phyloP scores from a whole-genome alignment of 441 rosid genomes.

The Breynia disticha region DNA sequence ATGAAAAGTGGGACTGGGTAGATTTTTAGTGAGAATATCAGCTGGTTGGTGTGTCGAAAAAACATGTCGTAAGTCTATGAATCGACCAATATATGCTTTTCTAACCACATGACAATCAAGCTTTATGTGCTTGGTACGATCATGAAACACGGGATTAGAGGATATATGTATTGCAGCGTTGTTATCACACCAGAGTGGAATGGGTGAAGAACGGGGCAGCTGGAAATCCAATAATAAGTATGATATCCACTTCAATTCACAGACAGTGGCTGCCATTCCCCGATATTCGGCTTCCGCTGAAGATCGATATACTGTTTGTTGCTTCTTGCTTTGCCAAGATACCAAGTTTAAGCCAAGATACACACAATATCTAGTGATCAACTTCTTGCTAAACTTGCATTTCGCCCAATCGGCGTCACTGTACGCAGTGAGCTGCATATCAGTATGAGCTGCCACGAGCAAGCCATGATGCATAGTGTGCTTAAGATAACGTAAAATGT shows the following conservation, averaged over 20 bases:
- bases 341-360: not conserved
- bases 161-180: not conserved
- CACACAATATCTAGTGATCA: not conserved
- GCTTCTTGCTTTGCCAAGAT: constrained; percentile 2
- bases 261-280: not conserved
- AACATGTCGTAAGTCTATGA: not conserved
- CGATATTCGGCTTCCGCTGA: constrained; percentile 2
- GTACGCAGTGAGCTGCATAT: not conserved
- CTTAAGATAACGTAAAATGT: not conserved
- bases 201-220: not conserved
- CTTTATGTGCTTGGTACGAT: not conserved
- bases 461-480: not conserved
- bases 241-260: not conserved
- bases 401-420: not conserved
- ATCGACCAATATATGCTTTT: not conserved
- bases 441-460: not conserved
- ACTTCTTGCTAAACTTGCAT: not conserved
- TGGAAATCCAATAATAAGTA: not conserved
- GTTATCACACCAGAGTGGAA: not conserved
- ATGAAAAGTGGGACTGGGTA: too few relatives aligned
- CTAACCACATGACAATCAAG: not conserved
- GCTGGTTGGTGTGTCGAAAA: not conserved
- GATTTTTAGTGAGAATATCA: not conserved
- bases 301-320: not conserved
- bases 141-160: not conserved